Conservation (phyloP, 148 eudicot genomes). For the Spergularia marina region DNA sequence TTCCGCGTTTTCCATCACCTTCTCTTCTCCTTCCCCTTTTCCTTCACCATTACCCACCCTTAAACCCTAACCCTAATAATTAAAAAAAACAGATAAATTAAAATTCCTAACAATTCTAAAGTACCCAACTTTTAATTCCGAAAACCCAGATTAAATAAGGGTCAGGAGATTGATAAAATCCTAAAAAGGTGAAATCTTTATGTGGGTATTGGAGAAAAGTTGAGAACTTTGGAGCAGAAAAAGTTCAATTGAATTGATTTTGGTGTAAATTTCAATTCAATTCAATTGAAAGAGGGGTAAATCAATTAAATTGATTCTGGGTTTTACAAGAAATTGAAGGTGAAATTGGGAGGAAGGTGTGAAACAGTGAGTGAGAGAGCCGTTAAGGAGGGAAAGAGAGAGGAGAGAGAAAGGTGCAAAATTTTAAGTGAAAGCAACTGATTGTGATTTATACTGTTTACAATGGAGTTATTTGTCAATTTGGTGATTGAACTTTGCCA, state of each 20-base stretch:
- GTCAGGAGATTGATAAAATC: neutral
- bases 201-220: conserved; percentile 3
- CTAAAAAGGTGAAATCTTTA: neutral
- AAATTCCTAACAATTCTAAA: neutral
- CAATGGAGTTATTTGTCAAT: no score
- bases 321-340: neutral
- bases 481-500: no score
- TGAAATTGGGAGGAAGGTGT: no score
- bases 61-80: conserved; percentile 24
- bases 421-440: neutral
- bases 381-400: neutral
- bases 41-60: conserved; percentile 25
- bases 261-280: neutral
- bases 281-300: no score
- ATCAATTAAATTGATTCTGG: neutral
- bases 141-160: neutral
- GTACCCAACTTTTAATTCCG: neutral
- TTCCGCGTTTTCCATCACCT: conserved; percentile 60
- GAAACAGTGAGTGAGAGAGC: no score
- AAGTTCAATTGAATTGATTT: neutral
- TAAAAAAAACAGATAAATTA: neutral
- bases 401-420: neutral
- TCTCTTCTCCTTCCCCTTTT: conserved; percentile 22
- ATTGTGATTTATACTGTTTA: neutral
- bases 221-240: neutral